A percentile compares a stretch with the other conserved stretches of the same genome.
Conservation (phyloP, 2,329 filamentous ascomycete genomes). For the Cadophora gregata region DNA sequence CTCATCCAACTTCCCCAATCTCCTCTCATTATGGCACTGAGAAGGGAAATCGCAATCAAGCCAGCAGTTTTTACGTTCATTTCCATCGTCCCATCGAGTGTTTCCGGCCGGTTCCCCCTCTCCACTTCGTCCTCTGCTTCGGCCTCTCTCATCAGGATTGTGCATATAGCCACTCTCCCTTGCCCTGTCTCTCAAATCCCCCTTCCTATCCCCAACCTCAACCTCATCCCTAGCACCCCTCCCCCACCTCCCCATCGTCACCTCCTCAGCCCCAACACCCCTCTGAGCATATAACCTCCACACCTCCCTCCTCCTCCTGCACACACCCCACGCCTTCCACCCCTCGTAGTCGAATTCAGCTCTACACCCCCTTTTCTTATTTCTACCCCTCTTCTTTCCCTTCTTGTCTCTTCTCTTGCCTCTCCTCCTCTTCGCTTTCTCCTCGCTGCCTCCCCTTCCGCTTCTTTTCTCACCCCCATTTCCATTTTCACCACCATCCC, state of each 20-base stretch:
- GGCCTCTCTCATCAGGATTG: background rate
- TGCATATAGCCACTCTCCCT: background rate
- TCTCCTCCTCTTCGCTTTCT: background rate
- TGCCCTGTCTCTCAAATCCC: background rate
- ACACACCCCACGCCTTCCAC: conserved; percentile 30
- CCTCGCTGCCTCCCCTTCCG: background rate
- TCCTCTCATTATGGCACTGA: conserved; percentile 31
- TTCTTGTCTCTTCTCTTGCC: conserved; percentile 7
- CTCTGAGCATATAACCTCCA: background rate
- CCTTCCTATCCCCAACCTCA: background rate
- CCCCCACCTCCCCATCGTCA: background rate
- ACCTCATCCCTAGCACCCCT: too few relatives aligned
- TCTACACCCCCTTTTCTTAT: conserved; percentile 22
- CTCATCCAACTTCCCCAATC: conserved; percentile 17
- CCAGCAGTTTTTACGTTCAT: conserved; percentile 30
- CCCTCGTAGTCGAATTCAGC: conserved; percentile 35
- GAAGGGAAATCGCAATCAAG: conserved; percentile 35
- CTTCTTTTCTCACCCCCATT: too few relatives aligned
- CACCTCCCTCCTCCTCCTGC: conserved; percentile 30
- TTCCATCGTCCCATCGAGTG: background rate
- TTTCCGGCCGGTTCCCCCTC: background rate
- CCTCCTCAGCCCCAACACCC: background rate
- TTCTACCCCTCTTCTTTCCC: background rate
- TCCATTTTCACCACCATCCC: too few relatives aligned
- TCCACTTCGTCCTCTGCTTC: background rate